phyloP scores from a whole-genome alignment of 1,284 basidiomycete species.

The Bondarzewia mesenterica region DNA sequence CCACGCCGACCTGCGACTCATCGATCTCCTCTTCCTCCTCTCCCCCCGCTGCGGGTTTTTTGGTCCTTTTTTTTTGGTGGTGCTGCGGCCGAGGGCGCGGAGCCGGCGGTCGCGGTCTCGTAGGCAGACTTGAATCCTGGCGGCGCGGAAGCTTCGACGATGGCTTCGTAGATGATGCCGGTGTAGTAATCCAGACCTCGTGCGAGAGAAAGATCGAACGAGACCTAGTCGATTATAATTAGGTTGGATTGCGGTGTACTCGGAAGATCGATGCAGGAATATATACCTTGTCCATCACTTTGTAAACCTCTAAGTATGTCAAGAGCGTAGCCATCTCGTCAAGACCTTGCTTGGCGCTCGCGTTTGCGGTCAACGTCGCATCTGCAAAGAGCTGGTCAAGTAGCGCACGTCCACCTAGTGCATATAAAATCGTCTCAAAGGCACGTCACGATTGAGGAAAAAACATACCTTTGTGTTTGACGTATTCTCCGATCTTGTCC shows the following conservation, averaged over 20 bases:
- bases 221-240: slow-evolving; percentile 47
- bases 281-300: slow-evolving; percentile 68
- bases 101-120: slow-evolving; percentile 30
- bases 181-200: slow-evolving; percentile 98
- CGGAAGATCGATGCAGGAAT: neutral
- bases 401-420: slow-evolving; percentile 68
- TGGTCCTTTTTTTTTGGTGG: slow-evolving; percentile 43
- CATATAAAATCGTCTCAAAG: neutral
- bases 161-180: slow-evolving; percentile 96
- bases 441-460: neutral
- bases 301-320: slow-evolving; percentile 77
- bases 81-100: slow-evolving; percentile 21
- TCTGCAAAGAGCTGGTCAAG: slow-evolving; percentile 73
- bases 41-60: slow-evolving; percentile 41
- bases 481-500: slow-evolving; percentile 95
- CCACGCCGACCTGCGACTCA: slow-evolving; percentile 90
- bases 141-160: slow-evolving; percentile 89
- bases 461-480: slow-evolving; percentile 78
- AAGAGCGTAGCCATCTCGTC: slow-evolving; percentile 90
- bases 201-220: slow-evolving; percentile 94
- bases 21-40: slow-evolving; percentile 89
- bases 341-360: slow-evolving; percentile 76
- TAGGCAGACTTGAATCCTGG: slow-evolving; percentile 62
- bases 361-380: slow-evolving; percentile 58
- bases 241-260: neutral